phyloP scores from a whole-genome alignment of 2,329 filamentous ascomycete species.

The Tympanopsis confertula region DNA sequence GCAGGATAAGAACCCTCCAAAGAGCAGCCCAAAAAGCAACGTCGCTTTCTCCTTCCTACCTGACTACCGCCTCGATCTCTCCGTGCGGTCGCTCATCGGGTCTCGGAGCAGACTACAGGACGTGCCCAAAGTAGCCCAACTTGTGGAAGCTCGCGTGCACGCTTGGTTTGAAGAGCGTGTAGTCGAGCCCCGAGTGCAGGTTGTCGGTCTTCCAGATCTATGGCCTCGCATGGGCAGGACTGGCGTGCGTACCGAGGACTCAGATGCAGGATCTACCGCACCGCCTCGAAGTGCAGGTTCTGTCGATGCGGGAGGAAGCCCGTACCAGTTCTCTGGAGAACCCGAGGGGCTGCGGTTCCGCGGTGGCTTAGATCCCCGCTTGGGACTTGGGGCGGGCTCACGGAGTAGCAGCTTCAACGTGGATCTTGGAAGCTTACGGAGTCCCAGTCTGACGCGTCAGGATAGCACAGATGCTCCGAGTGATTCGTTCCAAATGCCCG shows the following conservation, averaged over 20 bases:
- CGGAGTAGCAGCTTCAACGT: slow-evolving; percentile 20
- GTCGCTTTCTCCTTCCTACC: slow-evolving; percentile 16
- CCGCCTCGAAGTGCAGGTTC: slow-evolving; percentile 11
- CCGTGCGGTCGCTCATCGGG: slow-evolving; percentile 51
- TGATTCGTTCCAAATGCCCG: slow-evolving; percentile 24
- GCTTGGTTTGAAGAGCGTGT: slow-evolving; percentile 58
- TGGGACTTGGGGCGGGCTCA: slow-evolving; percentile 16
- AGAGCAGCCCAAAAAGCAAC: slow-evolving; percentile 11
- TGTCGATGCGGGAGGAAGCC: neutral
- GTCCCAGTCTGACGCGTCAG: slow-evolving; percentile 17
- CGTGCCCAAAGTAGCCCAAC: slow-evolving; percentile 54
- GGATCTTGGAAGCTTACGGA: slow-evolving; percentile 16
- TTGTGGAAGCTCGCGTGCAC: slow-evolving; percentile 52
- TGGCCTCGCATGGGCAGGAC: slow-evolving; percentile 45
- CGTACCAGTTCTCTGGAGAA: neutral
- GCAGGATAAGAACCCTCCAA: neutral
- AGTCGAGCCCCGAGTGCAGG: slow-evolving; percentile 54
- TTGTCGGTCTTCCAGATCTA: slow-evolving; percentile 47
- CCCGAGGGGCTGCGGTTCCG: neutral
- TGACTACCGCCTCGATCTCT: slow-evolving; percentile 54
- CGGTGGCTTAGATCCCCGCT: slow-evolving; percentile 9
- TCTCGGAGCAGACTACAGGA: slow-evolving; percentile 51
- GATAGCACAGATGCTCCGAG: slow-evolving; percentile 13
- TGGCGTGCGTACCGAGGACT: slow-evolving; percentile 27
- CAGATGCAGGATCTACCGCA: slow-evolving; percentile 12